A percentile compares a stretch with the other conserved stretches of the same genome.
phyloP scores from a whole-genome alignment of 345 rosid species.

The Lepidium sativum region DNA sequence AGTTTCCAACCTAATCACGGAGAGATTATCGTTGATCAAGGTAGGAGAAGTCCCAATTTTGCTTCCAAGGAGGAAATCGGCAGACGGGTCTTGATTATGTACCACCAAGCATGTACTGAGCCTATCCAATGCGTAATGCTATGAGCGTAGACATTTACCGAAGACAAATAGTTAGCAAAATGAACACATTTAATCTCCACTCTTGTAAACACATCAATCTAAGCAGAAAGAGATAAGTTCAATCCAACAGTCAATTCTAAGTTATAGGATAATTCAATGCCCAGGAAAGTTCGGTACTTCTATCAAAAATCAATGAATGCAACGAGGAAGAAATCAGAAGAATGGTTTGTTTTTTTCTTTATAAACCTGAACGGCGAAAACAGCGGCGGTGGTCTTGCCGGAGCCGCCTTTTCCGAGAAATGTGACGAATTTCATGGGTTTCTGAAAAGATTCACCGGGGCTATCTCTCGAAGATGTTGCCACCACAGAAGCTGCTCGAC shows the following conservation, averaged over 20 bases:
- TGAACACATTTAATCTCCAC: not conserved
- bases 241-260: not conserved
- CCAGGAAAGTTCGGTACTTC: not conserved
- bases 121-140: constrained; percentile 82
- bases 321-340: not conserved
- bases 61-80: constrained; percentile 61
- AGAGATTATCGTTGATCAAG: constrained; percentile 49
- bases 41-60: constrained; percentile 66
- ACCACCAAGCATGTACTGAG: constrained; percentile 66
- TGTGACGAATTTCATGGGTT: constrained; percentile 50
- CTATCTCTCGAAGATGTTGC: constrained; percentile 25
- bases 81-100: constrained; percentile 73
- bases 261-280: not conserved
- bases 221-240: not conserved
- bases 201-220: not conserved
- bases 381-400: constrained; percentile 79
- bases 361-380: constrained; percentile 78
- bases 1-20: constrained; percentile 71
- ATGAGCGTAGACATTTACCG: not conserved
- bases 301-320: not conserved
- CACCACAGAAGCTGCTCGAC: constrained; percentile 25
- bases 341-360: not conserved
- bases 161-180: not conserved
- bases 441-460: constrained; percentile 7
- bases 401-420: constrained; percentile 91